These are phyloP conservation scores for Forsythia suspensa DNA, from an alignment of 257 asterid species.

Conservation along the genomic window DNA sequence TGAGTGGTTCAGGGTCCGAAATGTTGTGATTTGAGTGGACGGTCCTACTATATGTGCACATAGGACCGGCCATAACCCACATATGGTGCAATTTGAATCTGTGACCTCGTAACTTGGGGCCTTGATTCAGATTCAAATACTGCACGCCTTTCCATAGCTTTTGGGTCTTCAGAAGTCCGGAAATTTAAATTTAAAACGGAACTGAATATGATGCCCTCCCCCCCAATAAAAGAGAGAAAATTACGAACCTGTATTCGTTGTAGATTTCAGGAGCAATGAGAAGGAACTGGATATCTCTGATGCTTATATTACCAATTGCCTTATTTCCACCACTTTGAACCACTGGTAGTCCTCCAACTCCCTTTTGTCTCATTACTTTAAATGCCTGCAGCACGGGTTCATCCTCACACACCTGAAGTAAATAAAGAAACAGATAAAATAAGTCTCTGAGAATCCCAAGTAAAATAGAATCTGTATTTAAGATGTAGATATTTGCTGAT, in stretches of 20 bases:
- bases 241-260: conserved; percentile 72
- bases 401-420: conserved; percentile 68
- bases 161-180: too few relatives aligned
- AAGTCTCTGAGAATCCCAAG: background rate
- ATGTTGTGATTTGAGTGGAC: too few relatives aligned
- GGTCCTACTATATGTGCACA: too few relatives aligned
- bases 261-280: conserved; percentile 91
- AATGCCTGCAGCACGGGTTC: conserved; percentile 98
- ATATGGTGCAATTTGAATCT: too few relatives aligned
- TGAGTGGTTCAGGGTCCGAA: too few relatives aligned
- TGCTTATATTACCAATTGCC: conserved; percentile 92
- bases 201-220: too few relatives aligned
- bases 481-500: background rate
- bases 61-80: too few relatives aligned
- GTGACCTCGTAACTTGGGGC: too few relatives aligned
- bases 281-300: conserved; percentile 94
- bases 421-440: background rate
- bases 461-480: background rate
- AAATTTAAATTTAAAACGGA: too few relatives aligned
- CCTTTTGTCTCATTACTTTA: conserved; percentile 83
- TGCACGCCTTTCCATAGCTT: too few relatives aligned
- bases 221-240: background rate
- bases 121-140: too few relatives aligned
- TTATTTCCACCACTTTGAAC: conserved; percentile 68
- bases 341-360: conserved; percentile 92